phyloP scores from a whole-genome alignment of 306 rosid genomes.

The Quercus agrifolia region DNA sequence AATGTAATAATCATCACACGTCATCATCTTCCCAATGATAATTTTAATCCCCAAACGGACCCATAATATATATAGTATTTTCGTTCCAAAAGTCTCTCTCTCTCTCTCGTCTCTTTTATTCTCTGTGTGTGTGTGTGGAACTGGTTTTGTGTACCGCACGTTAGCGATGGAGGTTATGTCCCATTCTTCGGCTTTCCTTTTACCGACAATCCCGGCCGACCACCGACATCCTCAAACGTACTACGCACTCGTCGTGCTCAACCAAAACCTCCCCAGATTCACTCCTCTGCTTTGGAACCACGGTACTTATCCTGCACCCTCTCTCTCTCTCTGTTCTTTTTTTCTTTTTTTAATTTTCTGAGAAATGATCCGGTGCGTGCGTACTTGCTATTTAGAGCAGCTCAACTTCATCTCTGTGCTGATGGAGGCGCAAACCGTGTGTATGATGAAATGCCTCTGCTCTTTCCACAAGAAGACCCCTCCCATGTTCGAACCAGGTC shows the following conservation, averaged over 20 bases:
- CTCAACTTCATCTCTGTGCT: constrained; percentile 68
- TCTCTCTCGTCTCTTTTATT: too few species aligned
- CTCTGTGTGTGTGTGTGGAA: too few species aligned
- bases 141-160: not conserved
- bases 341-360: not conserved
- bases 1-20: too few species aligned
- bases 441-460: constrained; percentile 76
- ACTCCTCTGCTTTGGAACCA: constrained; percentile 88
- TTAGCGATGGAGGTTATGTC: constrained; percentile 49
- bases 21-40: too few species aligned
- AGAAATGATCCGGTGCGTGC: constrained; percentile 9
- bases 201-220: constrained; percentile 30
- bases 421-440: constrained; percentile 96
- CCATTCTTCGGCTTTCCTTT: constrained; percentile 73
- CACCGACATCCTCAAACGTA: constrained; percentile 28
- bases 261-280: constrained; percentile 75
- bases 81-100: too few species aligned
- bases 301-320: constrained; percentile 37
- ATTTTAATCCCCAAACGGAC: too few species aligned
- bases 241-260: constrained; percentile 71
- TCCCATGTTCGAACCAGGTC: constrained; percentile 68
- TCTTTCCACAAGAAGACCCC: constrained; percentile 53
- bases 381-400: constrained; percentile 48
- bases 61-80: too few species aligned
- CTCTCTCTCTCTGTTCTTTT: not conserved